Conservation (phyloP, 805 yeast species). For the Saccharomyces eubayanus region DNA sequence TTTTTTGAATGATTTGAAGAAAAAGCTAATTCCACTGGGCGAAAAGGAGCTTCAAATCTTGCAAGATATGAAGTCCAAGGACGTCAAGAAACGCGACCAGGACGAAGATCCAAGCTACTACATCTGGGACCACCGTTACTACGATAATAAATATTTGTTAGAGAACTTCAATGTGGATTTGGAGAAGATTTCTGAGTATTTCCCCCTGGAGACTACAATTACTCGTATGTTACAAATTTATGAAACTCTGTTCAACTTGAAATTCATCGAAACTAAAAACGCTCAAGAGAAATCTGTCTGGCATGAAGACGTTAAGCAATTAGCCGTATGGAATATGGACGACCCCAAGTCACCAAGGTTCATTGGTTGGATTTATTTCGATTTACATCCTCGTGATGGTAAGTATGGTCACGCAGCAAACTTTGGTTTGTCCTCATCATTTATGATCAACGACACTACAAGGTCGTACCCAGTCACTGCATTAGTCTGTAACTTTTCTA, state of each 20-base stretch:
- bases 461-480: slow-evolving; percentile 65
- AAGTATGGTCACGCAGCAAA: slow-evolving; percentile 88
- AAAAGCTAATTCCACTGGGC: slow-evolving; percentile 54
- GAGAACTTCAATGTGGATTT: slow-evolving; percentile 64
- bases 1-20: slow-evolving; percentile 55
- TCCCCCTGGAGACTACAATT: slow-evolving; percentile 64
- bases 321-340: slow-evolving; percentile 63
- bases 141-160: slow-evolving; percentile 57
- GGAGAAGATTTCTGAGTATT: slow-evolving; percentile 63
- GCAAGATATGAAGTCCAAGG: slow-evolving; percentile 44
- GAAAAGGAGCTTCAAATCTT: slow-evolving; percentile 43
- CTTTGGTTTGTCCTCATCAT: slow-evolving; percentile 60
- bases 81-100: slow-evolving; percentile 39
- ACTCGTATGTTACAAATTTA: slow-evolving; percentile 62
- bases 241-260: slow-evolving; percentile 59
- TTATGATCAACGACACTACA: slow-evolving; percentile 38
- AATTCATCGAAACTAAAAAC: slow-evolving; percentile 46
- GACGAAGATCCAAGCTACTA: slow-evolving; percentile 38
- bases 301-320: slow-evolving; percentile 73
- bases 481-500: slow-evolving; percentile 76
- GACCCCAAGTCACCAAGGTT: slow-evolving; percentile 41
- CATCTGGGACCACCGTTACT: slow-evolving; percentile 70
- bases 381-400: slow-evolving; percentile 77
- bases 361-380: slow-evolving; percentile 72
- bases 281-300: slow-evolving; percentile 43